Conservation (phyloP, 306 rosid species). For the Vicia sativa region DNA sequence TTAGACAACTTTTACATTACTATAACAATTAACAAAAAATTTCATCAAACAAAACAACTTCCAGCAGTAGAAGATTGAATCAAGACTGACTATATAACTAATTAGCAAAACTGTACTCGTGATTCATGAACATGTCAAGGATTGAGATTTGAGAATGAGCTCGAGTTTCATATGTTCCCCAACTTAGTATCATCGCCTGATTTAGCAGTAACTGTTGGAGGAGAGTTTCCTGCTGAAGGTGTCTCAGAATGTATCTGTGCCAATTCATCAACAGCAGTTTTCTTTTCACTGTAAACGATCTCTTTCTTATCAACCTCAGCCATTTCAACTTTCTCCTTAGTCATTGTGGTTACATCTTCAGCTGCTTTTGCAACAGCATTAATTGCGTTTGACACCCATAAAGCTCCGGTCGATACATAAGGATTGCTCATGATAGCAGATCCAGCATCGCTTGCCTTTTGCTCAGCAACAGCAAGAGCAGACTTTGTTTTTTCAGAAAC, state of each 20-base stretch:
- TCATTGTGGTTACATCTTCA: conserved; percentile 60
- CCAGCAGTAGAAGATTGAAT: background rate
- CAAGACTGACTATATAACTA: background rate
- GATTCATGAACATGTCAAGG: conserved; percentile 16
- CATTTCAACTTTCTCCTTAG: conserved; percentile 67
- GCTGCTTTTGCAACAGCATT: conserved; percentile 65
- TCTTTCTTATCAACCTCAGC: conserved; percentile 72
- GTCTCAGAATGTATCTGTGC: conserved; percentile 50
- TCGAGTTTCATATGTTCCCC: conserved; percentile 38
- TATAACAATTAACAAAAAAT: conserved; percentile 17
- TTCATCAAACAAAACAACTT: conserved; percentile 2
- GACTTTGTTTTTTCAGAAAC: conserved; percentile 63
- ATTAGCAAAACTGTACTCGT: background rate
- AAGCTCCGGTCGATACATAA: conserved; percentile 57
- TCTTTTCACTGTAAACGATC: conserved; percentile 44
- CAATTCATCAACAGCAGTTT: conserved; percentile 46
- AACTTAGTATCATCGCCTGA: conserved; percentile 47
- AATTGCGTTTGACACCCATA: conserved; percentile 64
- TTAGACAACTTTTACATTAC: conserved; percentile 8
- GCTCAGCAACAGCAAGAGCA: conserved; percentile 65
- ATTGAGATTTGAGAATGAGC: background rate
- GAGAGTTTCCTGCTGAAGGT: conserved; percentile 37
- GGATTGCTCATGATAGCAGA: conserved; percentile 68
- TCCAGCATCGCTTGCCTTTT: conserved; percentile 66
- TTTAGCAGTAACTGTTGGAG: conserved; percentile 46